Conservation (phyloP, 2,329 filamentous ascomycete species). For the Colletotrichum simmondsii region DNA sequence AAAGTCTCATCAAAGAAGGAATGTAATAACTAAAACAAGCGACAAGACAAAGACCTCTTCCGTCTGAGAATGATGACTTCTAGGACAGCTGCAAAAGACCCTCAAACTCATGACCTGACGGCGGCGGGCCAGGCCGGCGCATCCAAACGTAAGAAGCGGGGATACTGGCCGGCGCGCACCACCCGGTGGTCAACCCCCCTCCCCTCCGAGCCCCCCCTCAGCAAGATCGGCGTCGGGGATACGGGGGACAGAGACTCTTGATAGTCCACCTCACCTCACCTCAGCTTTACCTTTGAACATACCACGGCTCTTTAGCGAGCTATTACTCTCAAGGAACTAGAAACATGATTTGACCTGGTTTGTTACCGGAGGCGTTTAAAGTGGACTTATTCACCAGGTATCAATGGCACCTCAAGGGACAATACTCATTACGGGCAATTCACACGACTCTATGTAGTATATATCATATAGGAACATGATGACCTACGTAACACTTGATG, state of each 20-base stretch:
- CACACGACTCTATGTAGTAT: not conserved
- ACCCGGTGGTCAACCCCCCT: not conserved
- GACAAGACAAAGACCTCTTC: not conserved
- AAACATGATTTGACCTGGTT: not conserved
- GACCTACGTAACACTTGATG: not conserved
- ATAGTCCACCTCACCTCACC: not conserved
- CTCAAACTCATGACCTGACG: not conserved
- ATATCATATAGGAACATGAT: not conserved
- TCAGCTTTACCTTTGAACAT: not conserved
- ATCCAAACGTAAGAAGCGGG: constrained; percentile 1
- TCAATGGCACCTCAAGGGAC: not conserved
- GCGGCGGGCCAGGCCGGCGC: not conserved
- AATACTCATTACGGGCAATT: not conserved
- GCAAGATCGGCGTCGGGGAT: constrained; percentile 9
- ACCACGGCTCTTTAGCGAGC: not conserved
- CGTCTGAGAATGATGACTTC: too few species aligned
- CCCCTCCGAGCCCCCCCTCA: not conserved
- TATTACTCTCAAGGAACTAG: not conserved
- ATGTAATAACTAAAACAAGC: not conserved
- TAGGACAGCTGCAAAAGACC: too few species aligned
- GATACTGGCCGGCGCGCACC: not conserved
- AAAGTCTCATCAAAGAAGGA: not conserved
- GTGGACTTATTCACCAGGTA: not conserved
- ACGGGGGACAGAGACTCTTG: not conserved
- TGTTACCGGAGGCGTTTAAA: not conserved